Base-by-base conservation (phyloP, 1,139 yeast species). In the Meyerozyma carpophila region DNA sequence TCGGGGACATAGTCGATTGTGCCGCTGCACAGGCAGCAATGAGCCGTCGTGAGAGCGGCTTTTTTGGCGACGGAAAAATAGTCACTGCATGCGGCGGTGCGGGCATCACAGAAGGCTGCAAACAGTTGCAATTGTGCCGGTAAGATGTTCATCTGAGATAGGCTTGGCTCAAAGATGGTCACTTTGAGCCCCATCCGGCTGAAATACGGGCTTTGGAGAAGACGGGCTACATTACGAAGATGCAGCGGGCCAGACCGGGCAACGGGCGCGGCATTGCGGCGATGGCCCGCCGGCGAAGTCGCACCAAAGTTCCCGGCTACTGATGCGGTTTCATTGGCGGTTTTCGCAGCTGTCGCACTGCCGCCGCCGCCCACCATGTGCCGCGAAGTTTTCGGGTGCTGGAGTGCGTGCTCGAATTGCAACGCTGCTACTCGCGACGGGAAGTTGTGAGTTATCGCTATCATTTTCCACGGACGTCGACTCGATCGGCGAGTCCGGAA, bases 341-440 rank as follows among this genome's bases (percentile, higher is more conserved):
- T 21, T 21, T 21, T 8, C 24, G 24, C 13, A n/a, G 29, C 29
- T 5, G 29, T 27, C 29, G 21, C 36, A 10, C 73, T 50, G 42
- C 66, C 50, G 13, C 49, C 47, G 1, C 59, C 62, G 0, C 51
- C 52, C 1, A 62, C 53, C 4, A 85, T 81, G 55, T 79, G 88
- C 38, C 90, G 66, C 0, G 94, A 82, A 42, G 68, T 73, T 49
- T 80, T 70, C 1, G 84, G 71, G 58, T 86, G 93, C 53, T 87
- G 95, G 78, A 87, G 81, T 1, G 94, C 91, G 60, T 84, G 88
- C 53, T 82, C 84, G 56, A 80, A 80, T 58, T 84, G 91, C 43
- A 87, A 62, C 0, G 95, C 95, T 5, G 82, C 63, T 3, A 82
- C 70, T 49, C 77, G 78, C n/a, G 81, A 78, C 1, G 89, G 89